These are phyloP conservation scores for Pistacia vera DNA, from an alignment of 345 rosid genomes.

Conservation along the genomic window DNA sequence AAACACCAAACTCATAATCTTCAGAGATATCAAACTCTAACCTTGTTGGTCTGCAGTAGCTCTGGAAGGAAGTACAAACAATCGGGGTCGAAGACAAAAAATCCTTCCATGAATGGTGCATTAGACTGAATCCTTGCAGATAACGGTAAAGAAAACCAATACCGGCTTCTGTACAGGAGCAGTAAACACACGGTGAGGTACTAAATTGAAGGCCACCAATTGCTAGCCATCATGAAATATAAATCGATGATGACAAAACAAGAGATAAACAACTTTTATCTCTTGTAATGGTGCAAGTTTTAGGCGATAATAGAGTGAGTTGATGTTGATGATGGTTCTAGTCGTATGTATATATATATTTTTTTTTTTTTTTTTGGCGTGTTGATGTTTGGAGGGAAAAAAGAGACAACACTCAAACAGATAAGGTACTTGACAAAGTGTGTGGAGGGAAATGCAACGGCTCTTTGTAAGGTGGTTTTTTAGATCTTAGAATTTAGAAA, in stretches of 20 bases:
- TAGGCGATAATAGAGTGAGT: constrained; percentile 14
- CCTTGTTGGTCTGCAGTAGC: constrained; percentile 91
- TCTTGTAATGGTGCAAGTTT: constrained; percentile 13
- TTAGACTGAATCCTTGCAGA: constrained; percentile 35
- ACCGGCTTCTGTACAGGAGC: constrained; percentile 46
- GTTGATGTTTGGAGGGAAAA: constrained; percentile 47
- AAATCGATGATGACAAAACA: neutral
- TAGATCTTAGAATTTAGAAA: constrained; percentile 20
- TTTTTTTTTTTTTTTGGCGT: neutral
- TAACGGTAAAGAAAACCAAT: constrained; percentile 30
- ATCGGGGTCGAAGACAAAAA: constrained; percentile 38
- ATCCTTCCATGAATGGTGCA: constrained; percentile 34
- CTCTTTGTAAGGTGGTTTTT: constrained; percentile 4
- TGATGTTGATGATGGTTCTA: constrained; percentile 8
- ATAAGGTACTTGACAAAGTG: constrained; percentile 45
- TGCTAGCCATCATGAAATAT: constrained; percentile 40
- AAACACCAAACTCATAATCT: neutral
- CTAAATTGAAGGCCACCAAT: constrained; percentile 53
- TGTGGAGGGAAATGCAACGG: constrained; percentile 75
- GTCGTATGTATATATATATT: neutral
- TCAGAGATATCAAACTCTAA: constrained; percentile 8
- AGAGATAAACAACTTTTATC: neutral
- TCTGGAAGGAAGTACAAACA: constrained; percentile 48
- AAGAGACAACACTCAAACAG: constrained; percentile 23
- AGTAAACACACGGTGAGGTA: constrained; percentile 58